These are phyloP conservation scores for Phytopythium montanum DNA, from an alignment of 352 stramenopile genomes.

Conservation along the genomic window DNA sequence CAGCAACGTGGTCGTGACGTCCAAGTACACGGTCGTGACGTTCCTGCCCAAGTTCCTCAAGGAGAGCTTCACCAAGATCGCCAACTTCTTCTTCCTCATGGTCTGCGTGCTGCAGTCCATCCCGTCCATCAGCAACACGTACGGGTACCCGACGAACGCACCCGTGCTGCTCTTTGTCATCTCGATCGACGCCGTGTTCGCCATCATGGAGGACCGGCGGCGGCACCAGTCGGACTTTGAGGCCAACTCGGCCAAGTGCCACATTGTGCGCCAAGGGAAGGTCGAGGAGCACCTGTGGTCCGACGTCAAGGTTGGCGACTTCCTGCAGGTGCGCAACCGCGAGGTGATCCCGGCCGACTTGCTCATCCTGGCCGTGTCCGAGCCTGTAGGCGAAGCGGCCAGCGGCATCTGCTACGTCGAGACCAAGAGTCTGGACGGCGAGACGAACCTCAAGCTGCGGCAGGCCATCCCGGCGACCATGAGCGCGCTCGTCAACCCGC, in stretches of 20 bases:
- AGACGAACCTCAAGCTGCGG: constrained; percentile 92
- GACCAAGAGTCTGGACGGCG: constrained; percentile 89
- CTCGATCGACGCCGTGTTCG: constrained; percentile 87
- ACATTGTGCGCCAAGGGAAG: constrained; percentile 61
- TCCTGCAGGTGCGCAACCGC: constrained; percentile 73
- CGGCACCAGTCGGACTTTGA: constrained; percentile 77
- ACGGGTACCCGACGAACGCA: constrained; percentile 74
- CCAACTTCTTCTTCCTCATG: constrained; percentile 94
- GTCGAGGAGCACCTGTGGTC: constrained; percentile 77
- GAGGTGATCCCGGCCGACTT: constrained; percentile 85
- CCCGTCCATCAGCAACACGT: constrained; percentile 78
- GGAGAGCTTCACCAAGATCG: constrained; percentile 87
- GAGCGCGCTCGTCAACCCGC: constrained; percentile 44
- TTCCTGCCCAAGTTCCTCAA: constrained; percentile 89
- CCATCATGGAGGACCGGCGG: constrained; percentile 82
- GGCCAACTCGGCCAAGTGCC: constrained; percentile 74
- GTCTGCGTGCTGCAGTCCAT: constrained; percentile 88
- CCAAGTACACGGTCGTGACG: constrained; percentile 86
- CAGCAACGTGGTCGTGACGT: constrained; percentile 87
- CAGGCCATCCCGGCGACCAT: constrained; percentile 71
- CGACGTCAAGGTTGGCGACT: constrained; percentile 83
- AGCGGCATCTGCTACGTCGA: constrained; percentile 89
- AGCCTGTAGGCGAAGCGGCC: constrained; percentile 60
- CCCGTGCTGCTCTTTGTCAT: constrained; percentile 89
- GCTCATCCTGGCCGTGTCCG: constrained; percentile 71